These are phyloP conservation scores for Ascochyta fabae DNA, from an alignment of 2,329 filamentous ascomycete species.

Conservation along the genomic window DNA sequence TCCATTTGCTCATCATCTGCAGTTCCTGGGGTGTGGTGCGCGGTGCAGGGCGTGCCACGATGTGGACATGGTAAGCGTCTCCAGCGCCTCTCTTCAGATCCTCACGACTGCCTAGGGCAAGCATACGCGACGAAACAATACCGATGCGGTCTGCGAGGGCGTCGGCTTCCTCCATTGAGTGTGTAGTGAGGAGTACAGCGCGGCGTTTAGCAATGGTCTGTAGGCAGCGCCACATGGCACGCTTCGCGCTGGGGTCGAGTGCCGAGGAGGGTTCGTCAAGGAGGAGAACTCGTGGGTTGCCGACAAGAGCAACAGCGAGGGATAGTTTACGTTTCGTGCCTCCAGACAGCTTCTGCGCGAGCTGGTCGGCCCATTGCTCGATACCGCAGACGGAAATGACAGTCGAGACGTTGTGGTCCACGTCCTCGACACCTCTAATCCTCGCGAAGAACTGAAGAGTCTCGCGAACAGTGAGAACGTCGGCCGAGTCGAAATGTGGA, in stretches of 20 bases:
- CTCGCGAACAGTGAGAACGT: slow-evolving; percentile 85
- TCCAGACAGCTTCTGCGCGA: slow-evolving; percentile 79
- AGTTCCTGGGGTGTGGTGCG: slow-evolving; percentile 73
- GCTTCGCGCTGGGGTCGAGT: slow-evolving; percentile 79
- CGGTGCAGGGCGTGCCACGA: slow-evolving; percentile 76
- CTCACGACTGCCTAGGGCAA: slow-evolving; percentile 80
- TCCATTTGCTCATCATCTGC: slow-evolving; percentile 67
- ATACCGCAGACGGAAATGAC: slow-evolving; percentile 81
- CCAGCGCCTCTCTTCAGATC: slow-evolving; percentile 75
- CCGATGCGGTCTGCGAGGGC: slow-evolving; percentile 85
- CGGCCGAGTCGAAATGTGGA: slow-evolving; percentile 76
- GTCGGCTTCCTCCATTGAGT: slow-evolving; percentile 92
- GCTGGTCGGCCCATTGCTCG: slow-evolving; percentile 69
- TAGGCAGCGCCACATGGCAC: slow-evolving; percentile 92
- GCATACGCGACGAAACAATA: slow-evolving; percentile 80
- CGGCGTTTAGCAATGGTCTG: slow-evolving; percentile 77
- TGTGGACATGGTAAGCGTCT: slow-evolving; percentile 76
- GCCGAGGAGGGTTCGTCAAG: slow-evolving; percentile 88
- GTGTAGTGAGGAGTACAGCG: slow-evolving; percentile 85
- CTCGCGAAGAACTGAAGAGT: slow-evolving; percentile 86
- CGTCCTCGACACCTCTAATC: slow-evolving; percentile 75
- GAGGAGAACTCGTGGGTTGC: slow-evolving; percentile 86
- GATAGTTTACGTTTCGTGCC: slow-evolving; percentile 90
- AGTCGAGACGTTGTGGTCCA: slow-evolving; percentile 76
- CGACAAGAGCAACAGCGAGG: slow-evolving; percentile 88